Evolutionary conservation across 148 eudicot species (phyloP).

Genomic region (Camellia granthamiana): DNA sequence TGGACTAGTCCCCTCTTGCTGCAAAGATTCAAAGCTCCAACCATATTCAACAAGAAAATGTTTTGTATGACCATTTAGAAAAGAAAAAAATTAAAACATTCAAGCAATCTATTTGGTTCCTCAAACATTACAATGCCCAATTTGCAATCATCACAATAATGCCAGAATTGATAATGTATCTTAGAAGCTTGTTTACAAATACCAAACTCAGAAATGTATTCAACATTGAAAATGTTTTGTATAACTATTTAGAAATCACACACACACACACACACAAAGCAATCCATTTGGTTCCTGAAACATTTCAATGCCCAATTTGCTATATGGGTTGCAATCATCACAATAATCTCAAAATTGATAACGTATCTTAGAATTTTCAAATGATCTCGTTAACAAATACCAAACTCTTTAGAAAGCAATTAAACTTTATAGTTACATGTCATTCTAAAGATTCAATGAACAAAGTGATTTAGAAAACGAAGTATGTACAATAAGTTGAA

Average conservation of each 20-base stretch:
- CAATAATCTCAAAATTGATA: background rate
- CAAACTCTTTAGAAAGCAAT: background rate
- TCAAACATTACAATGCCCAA: too few relatives aligned
- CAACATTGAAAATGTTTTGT: background rate
- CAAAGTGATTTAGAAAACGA: background rate
- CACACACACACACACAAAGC: background rate
- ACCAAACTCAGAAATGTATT: too few relatives aligned
- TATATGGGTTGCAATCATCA: background rate
- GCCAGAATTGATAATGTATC: too few relatives aligned
- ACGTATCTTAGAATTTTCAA: background rate
- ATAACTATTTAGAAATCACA: background rate
- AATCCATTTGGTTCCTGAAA: background rate
- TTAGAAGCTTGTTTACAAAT: too few relatives aligned
- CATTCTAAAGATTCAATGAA: background rate
- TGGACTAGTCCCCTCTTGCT: background rate
- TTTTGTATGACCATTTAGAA: background rate
- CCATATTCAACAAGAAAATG: background rate
- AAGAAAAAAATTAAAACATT: too few relatives aligned
- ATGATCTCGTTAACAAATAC: background rate
- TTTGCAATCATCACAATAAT: too few relatives aligned
- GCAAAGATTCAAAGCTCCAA: constrained; percentile 1
- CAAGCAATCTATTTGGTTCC: too few relatives aligned
- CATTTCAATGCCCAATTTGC: background rate
- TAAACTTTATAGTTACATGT: background rate
- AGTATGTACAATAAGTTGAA: background rate